phyloP scores from a whole-genome alignment of 1,139 yeast genomes.

The Taphrina wiesneri region DNA sequence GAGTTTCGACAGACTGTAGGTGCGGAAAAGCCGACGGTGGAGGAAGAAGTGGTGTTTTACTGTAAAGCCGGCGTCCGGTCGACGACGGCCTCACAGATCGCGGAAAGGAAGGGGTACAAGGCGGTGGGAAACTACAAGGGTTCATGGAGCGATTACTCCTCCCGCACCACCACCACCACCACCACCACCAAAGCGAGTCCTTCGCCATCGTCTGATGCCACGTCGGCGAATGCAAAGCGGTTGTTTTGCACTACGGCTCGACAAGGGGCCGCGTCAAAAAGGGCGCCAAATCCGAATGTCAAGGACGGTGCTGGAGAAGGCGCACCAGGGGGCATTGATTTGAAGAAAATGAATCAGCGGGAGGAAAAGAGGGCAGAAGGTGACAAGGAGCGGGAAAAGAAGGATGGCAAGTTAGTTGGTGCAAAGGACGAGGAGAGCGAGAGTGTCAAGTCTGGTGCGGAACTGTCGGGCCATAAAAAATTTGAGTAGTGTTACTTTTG shows the following conservation, averaged over 20 bases:
- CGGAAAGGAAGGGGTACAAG: constrained; percentile 82
- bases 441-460: constrained; percentile 32
- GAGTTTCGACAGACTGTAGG: constrained; percentile 82
- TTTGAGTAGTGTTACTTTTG: constrained; percentile 4
- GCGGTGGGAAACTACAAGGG: constrained; percentile 62
- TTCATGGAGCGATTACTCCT: constrained; percentile 78
- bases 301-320: constrained; percentile 25
- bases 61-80: constrained; percentile 94
- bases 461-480: constrained; percentile 12
- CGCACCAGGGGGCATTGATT: constrained; percentile 28
- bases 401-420: neutral
- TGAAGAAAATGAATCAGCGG: constrained; percentile 27
- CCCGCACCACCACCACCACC: neutral
- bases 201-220: neutral
- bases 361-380: constrained; percentile 21
- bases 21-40: constrained; percentile 74
- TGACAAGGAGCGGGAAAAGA: neutral
- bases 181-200: neutral
- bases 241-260: neutral
- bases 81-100: constrained; percentile 86
- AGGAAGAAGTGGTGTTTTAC: constrained; percentile 74
- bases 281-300: constrained; percentile 1
- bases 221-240: neutral
- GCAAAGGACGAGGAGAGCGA: constrained; percentile 18
- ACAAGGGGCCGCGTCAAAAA: neutral